These are phyloP conservation scores for Gardenia jasminoides DNA, from an alignment of 257 asterid genomes.

Conservation along the genomic window DNA sequence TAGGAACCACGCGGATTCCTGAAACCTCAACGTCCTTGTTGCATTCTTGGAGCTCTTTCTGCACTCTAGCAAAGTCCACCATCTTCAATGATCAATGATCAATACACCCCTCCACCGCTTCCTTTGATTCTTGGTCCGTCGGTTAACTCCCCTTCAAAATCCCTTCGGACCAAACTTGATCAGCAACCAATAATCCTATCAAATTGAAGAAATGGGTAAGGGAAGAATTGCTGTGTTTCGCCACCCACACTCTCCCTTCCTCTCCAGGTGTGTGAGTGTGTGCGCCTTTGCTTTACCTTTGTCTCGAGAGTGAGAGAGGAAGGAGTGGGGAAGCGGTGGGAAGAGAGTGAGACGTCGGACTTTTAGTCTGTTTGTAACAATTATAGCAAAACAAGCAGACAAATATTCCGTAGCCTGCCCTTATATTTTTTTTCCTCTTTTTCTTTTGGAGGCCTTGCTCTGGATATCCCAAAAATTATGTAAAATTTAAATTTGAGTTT, in stretches of 20 bases:
- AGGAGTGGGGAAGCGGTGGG: not conserved
- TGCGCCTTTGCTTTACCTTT: not conserved
- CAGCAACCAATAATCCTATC: not conserved
- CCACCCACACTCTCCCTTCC: not conserved
- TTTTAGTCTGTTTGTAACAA: too few species aligned
- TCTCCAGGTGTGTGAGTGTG: not conserved
- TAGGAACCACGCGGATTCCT: conserved; percentile 70
- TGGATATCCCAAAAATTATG: too few species aligned
- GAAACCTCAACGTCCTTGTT: conserved; percentile 73
- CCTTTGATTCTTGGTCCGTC: not conserved
- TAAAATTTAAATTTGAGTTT: too few species aligned
- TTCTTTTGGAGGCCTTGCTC: too few species aligned
- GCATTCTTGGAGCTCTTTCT: conserved; percentile 87
- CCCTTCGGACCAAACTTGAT: not conserved
- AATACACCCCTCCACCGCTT: not conserved
- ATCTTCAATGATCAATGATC: conserved; percentile 28
- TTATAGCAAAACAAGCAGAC: too few species aligned
- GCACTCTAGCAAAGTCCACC: conserved; percentile 91
- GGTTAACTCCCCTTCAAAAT: not conserved
- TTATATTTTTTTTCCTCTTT: too few species aligned
- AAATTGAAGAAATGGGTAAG: not conserved
- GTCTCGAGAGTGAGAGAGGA: not conserved
- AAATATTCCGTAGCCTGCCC: too few species aligned
- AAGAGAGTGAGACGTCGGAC: too few species aligned
- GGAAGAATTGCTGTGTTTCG: not conserved